Conservation (phyloP, 306 rosid genomes). For the Bauhinia variegata region DNA sequence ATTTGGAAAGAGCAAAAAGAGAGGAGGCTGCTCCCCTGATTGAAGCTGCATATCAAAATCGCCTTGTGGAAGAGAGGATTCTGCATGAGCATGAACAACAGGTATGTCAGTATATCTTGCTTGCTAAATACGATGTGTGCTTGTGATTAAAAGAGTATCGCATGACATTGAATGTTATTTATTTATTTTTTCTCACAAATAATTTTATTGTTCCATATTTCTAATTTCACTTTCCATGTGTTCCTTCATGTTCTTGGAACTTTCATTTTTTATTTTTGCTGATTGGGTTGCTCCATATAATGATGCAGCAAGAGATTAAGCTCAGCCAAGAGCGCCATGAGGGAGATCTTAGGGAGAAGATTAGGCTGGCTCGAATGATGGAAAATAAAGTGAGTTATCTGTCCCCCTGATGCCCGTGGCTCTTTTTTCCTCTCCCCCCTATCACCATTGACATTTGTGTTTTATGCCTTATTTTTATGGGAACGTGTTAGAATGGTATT, state of each 20-base stretch:
- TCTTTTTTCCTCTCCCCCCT: no score
- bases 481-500: no score
- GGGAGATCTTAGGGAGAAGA: conserved; percentile 87
- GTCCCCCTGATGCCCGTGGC: conserved; percentile 7
- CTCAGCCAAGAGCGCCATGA: conserved; percentile 81
- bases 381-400: conserved; percentile 60
- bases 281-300: conserved; percentile 21
- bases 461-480: not conserved
- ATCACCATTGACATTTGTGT: not conserved
- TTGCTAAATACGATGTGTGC: not conserved
- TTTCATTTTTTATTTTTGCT: not conserved
- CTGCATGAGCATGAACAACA: conserved; percentile 85
- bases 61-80: conserved; percentile 73
- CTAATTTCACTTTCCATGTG: not conserved
- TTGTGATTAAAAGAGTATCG: not conserved
- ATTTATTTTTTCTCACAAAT: not conserved
- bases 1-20: conserved; percentile 91
- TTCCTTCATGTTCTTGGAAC: not conserved
- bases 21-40: conserved; percentile 90
- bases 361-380: conserved; percentile 69
- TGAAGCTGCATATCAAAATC: conserved; percentile 86
- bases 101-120: conserved; percentile 40
- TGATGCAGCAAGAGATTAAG: conserved; percentile 81
- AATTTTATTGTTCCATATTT: not conserved
- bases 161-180: not conserved